Conservation (phyloP, 148 eudicot genomes). For the Talinum fruticosum region DNA sequence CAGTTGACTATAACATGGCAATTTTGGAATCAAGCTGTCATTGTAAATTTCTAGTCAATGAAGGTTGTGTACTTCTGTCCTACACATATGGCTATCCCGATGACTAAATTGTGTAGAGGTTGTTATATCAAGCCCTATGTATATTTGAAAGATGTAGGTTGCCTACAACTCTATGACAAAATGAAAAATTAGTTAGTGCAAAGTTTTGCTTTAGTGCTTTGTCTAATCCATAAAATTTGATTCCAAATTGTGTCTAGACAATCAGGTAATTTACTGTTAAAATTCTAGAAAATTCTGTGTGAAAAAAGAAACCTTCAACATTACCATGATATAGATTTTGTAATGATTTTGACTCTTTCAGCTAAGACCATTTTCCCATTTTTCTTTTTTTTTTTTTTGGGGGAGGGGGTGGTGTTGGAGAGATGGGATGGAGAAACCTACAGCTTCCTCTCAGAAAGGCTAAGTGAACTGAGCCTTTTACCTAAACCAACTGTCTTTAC, state of each 20-base stretch:
- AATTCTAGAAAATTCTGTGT: neutral
- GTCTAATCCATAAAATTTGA: neutral
- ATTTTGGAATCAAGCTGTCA: neutral
- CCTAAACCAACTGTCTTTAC: too few relatives aligned
- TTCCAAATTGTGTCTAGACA: neutral
- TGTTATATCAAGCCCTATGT: too few relatives aligned
- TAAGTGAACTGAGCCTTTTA: too few relatives aligned
- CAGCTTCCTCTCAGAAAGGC: too few relatives aligned
- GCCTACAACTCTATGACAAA: neutral
- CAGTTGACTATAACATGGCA: neutral
- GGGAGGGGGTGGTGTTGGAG: neutral
- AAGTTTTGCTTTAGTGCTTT: neutral
- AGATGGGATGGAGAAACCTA: too few relatives aligned
- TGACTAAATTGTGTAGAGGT: neutral
- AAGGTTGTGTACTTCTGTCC: neutral
- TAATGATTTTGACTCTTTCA: neutral
- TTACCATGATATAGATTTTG: neutral
- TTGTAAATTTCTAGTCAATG: neutral
- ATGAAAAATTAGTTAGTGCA: neutral
- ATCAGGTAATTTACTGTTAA: neutral
- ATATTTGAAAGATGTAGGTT: neutral
- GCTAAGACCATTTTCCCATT: too few relatives aligned
- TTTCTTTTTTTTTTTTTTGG: too few relatives aligned
- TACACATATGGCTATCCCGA: neutral
- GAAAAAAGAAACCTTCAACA: neutral